Percentiles rank a stretch among this genome's conserved stretches.
Conservation (phyloP, 345 rosid species). For the Diplotaxis tenuifolia region DNA sequence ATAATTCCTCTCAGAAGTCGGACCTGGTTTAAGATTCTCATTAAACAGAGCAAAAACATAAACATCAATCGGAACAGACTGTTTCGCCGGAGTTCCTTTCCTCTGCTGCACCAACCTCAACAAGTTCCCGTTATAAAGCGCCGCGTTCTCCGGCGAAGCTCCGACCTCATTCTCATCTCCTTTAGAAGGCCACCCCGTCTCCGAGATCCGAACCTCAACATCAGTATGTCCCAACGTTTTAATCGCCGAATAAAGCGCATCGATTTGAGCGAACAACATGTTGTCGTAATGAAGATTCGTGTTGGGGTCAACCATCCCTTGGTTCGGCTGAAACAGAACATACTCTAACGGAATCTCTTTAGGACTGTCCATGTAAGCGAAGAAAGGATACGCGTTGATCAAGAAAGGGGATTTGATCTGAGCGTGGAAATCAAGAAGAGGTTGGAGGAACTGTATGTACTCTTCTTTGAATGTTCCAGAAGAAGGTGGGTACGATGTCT, state of each 20-base stretch:
- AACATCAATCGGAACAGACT: constrained; percentile 61
- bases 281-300: constrained; percentile 78
- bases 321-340: constrained; percentile 77
- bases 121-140: constrained; percentile 65
- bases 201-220: constrained; percentile 67
- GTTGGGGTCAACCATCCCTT: constrained; percentile 55
- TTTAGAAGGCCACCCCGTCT: constrained; percentile 98
- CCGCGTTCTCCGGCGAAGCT: constrained; percentile 75
- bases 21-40: constrained; percentile 87
- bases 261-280: constrained; percentile 93
- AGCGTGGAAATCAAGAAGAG: constrained; percentile 62
- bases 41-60: constrained; percentile 87
- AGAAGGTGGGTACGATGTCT: constrained; percentile 72
- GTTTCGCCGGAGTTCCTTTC: constrained; percentile 81
- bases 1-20: constrained; percentile 85
- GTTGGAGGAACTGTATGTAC: constrained; percentile 49
- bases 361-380: constrained; percentile 70
- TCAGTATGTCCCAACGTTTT: constrained; percentile 66
- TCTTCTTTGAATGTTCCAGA: constrained; percentile 62
- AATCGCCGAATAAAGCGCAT: constrained; percentile 82
- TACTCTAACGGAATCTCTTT: constrained; percentile 56
- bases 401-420: constrained; percentile 67
- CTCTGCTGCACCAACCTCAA: constrained; percentile 46
- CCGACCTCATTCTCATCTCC: constrained; percentile 78
- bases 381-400: constrained; percentile 86